Conservation (phyloP, 208 protist species). For the Balamuthia mandrillaris region DNA sequence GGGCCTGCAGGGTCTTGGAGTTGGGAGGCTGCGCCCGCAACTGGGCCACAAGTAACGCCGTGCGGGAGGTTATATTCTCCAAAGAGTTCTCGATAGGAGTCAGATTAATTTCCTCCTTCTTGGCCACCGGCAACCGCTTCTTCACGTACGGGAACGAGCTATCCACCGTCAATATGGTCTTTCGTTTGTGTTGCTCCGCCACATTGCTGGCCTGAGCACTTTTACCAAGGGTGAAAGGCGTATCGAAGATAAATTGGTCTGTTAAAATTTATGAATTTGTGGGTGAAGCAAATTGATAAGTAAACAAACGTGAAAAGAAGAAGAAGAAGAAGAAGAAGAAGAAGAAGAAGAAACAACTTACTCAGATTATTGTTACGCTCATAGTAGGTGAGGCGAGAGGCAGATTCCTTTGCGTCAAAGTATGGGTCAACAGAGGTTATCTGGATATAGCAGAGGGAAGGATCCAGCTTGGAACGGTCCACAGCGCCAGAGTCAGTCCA, state of each 20-base stretch:
- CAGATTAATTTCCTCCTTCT: conserved; percentile 33
- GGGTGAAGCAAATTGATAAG: too few relatives aligned
- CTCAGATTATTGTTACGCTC: conserved; percentile 24
- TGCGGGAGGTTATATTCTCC: not conserved
- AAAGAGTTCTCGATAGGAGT: not conserved
- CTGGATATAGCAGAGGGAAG: not conserved
- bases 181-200: conserved; percentile 63
- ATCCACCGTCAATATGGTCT: conserved; percentile 61
- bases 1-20: not conserved
- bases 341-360: too few relatives aligned
- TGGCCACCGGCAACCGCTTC: conserved; percentile 48
- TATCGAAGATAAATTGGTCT: conserved; percentile 44
- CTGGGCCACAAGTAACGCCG: not conserved
- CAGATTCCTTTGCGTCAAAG: not conserved
- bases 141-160: conserved; percentile 65
- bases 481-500: not conserved
- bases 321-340: too few relatives aligned
- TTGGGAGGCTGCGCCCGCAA: not conserved
- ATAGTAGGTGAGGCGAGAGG: not conserved
- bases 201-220: conserved; percentile 39
- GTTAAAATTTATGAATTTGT: too few relatives aligned
- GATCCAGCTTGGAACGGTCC: not conserved
- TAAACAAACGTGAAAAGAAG: too few relatives aligned
- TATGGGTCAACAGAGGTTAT: conserved; percentile 12
- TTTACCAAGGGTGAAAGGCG: conserved; percentile 65